Percentiles rank a stretch among this genome's conserved stretches.
These are phyloP conservation scores for Trichophyton verrucosum DNA, from an alignment of 2,329 filamentous ascomycete species.

Conservation along the genomic window DNA sequence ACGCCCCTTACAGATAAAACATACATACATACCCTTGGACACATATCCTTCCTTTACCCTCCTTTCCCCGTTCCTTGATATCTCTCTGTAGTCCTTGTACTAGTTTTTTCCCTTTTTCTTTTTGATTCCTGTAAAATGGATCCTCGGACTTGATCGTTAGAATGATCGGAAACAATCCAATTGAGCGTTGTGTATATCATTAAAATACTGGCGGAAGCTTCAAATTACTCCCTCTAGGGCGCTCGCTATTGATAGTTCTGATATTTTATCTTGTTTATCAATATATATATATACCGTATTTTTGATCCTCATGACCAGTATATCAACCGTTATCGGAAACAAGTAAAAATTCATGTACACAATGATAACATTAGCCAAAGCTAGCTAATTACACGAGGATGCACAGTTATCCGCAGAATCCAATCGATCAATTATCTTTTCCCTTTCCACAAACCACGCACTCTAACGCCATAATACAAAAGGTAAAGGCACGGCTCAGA, in stretches of 20 bases:
- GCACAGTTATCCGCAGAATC: neutral
- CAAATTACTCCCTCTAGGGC: neutral
- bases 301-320: neutral
- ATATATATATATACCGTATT: neutral
- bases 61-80: neutral
- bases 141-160: neutral
- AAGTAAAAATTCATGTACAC: neutral
- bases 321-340: too few relatives aligned
- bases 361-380: neutral
- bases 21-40: neutral
- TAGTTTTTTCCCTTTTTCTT: neutral
- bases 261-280: neutral
- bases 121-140: neutral
- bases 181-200: slow-evolving; percentile 2
- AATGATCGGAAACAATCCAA: neutral
- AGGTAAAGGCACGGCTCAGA: too few relatives aligned
- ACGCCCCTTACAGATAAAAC: slow-evolving; percentile 74
- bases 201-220: neutral
- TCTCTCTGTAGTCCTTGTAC: neutral
- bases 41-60: neutral
- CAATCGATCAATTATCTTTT: neutral
- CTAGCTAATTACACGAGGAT: neutral
- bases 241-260: neutral
- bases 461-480: neutral
- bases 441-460: neutral